Base-by-base conservation (phyloP, 2,329 filamentous ascomycete genomes). In the Penicillium sp. region DNA sequence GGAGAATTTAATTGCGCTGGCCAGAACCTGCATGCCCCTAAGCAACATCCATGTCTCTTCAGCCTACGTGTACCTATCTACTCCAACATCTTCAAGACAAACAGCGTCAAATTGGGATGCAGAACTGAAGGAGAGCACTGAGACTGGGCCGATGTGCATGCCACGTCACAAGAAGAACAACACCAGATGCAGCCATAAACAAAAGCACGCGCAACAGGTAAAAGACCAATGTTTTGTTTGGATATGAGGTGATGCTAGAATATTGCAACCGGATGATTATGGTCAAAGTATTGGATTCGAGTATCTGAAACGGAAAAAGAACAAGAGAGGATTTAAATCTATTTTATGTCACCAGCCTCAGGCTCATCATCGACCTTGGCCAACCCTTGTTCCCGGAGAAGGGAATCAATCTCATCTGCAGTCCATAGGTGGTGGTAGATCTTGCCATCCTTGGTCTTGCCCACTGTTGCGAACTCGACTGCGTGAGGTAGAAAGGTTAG, bases 401-500 rank as follows among this genome's bases (percentile, higher is more conserved):
- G 81, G 50, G 89, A 87, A 73, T 91, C 93, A 70, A 99, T 99
- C 82, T 97, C 94, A 65, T 99, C 93, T 44, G 92, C 93, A 69
- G 87, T 90, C 94, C 94, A 99, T 61, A 99, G 84, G 74, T 96
- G 90, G 79, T 99, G 94, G 81, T 97, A 99, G 77, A 99, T 93
- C 81, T 93, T 94, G 70, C 94, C 94, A 65, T 92, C 87, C 78
- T 92, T 89, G 66, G 92, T 97, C 81, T 92, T 91, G 68, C 94
- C 95, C 60, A 99, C 93, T 33, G 95, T 99, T 66, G 94, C 95
- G 72, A 99, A 99, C 74, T 99, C 94, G 73, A 99, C 92, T 97
- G 25, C 13, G 33, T 6, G 21, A 46, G 67, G 16, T 61, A 40
- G 16, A 65, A 50, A 23, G 31, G 50, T 65, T 56, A 69, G 65